These are phyloP conservation scores for Lentithecium fluviatile DNA, from an alignment of 495 filamentous ascomycete species.

Conservation along the genomic window DNA sequence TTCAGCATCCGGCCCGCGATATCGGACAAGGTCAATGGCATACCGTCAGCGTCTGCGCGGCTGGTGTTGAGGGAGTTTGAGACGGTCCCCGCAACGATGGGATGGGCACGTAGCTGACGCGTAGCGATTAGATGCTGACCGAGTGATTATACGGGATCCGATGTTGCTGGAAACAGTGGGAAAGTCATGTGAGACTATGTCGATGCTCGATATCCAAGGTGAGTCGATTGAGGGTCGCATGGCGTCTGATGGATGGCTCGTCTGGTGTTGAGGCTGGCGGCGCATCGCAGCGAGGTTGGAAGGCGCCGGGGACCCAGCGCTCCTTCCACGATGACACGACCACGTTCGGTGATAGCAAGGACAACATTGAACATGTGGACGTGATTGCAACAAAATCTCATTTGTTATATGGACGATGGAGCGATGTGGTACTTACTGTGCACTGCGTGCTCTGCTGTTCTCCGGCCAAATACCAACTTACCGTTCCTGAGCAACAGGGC, in stretches of 20 bases:
- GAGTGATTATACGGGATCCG: conserved; percentile 28
- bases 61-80: not conserved
- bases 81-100: conserved; percentile 9
- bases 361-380: no score
- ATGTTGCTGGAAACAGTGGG: conserved; percentile 33
- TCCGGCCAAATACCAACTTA: no score
- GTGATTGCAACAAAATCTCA: no score
- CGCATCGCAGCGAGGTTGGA: not conserved
- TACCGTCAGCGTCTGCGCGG: conserved; percentile 14
- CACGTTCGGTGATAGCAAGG: no score
- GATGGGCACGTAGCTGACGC: conserved; percentile 24
- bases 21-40: conserved; percentile 16
- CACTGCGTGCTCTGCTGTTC: no score
- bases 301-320: not conserved
- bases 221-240: conserved; percentile 27
- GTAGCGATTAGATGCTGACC: conserved; percentile 21
- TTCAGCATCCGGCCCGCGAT: conserved; percentile 32
- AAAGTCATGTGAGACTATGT: conserved; percentile 35
- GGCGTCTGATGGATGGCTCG: not conserved
- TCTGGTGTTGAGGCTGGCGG: not conserved
- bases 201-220: conserved; percentile 33
- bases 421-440: no score
- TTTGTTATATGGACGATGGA: no score
- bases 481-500: no score
- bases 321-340: not conserved